Evolutionary conservation across 257 asterid genomes (phyloP).

Genomic region (Solanum chmielewskii): DNA sequence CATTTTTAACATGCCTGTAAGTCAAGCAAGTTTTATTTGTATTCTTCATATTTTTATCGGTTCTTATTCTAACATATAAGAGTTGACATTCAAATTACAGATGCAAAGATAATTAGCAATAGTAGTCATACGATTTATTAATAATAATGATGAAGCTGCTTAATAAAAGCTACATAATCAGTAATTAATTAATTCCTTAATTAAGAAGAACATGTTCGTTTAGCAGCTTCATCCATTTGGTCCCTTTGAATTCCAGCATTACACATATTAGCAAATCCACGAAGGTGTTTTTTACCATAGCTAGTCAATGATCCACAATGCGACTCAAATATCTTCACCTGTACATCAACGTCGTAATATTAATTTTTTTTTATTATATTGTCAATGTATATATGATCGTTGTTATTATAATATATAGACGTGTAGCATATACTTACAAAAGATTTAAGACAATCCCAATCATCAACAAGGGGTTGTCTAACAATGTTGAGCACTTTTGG

Average conservation of each 20-base stretch:
- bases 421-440: constrained; percentile 28
- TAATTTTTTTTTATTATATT: not conserved
- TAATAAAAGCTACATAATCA: not conserved
- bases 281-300: constrained; percentile 85
- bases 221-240: constrained; percentile 66
- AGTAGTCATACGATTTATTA: not conserved
- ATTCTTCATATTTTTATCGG: too few species aligned
- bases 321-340: constrained; percentile 66
- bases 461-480: constrained; percentile 72
- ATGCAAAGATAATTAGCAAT: not conserved
- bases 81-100: not conserved
- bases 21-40: not conserved
- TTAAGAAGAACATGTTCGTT: constrained; percentile 43
- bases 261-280: constrained; percentile 76
- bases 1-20: not conserved
- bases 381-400: not conserved
- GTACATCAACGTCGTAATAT: not conserved
- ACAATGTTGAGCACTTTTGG: constrained; percentile 32
- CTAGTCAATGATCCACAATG: constrained; percentile 70
- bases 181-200: not conserved
- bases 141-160: too few species aligned
- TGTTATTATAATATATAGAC: not conserved
- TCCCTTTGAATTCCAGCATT: constrained; percentile 55
- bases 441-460: constrained; percentile 80
- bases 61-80: not conserved